A percentile compares a stretch with the other conserved stretches of the same genome.
These are phyloP conservation scores for Schizopora paradoxa DNA, from an alignment of 1,284 basidiomycete genomes.

Conservation along the genomic window DNA sequence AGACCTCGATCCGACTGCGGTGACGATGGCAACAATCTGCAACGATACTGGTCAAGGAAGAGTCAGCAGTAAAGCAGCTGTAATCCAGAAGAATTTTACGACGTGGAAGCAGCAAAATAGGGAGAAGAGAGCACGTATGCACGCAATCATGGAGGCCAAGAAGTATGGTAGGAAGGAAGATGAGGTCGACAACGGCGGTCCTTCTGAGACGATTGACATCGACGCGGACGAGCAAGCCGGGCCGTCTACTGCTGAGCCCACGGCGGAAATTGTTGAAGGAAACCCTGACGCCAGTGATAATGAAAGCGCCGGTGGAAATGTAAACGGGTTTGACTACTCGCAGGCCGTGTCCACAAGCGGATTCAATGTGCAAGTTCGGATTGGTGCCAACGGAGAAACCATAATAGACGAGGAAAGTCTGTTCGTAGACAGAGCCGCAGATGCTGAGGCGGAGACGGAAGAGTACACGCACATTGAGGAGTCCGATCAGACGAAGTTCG, in stretches of 20 bases:
- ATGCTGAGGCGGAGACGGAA: constrained; percentile 52
- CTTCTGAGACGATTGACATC: constrained; percentile 11
- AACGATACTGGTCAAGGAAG: constrained; percentile 69
- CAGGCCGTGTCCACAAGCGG: constrained; percentile 57
- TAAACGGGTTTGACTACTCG: constrained; percentile 62
- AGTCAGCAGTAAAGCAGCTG: constrained; percentile 63
- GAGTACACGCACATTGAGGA: constrained; percentile 79
- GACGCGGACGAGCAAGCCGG: constrained; percentile 14
- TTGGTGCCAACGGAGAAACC: constrained; percentile 76
- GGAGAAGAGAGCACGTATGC: constrained; percentile 60
- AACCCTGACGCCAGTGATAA: constrained; percentile 11
- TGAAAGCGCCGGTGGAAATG: constrained; percentile 39
- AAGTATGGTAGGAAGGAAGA: constrained; percentile 58
- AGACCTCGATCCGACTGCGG: constrained; percentile 66
- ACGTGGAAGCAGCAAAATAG: constrained; percentile 61
- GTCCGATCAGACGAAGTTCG: constrained; percentile 75
- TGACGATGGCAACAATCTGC: constrained; percentile 75
- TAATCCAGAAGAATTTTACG: constrained; percentile 61
- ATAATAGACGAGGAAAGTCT: constrained; percentile 78
- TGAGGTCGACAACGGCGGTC: constrained; percentile 35
- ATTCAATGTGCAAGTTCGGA: constrained; percentile 76
- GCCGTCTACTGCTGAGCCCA: constrained; percentile 5
- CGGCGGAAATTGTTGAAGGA: constrained; percentile 15
- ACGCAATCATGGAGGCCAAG: constrained; percentile 56
- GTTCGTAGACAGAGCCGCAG: constrained; percentile 58